Evolutionary conservation across 1,284 basidiomycete genomes (phyloP), one percentile per base, ranked within the genome.

Genomic region (Cystobasidiaceae sp.): DNA sequence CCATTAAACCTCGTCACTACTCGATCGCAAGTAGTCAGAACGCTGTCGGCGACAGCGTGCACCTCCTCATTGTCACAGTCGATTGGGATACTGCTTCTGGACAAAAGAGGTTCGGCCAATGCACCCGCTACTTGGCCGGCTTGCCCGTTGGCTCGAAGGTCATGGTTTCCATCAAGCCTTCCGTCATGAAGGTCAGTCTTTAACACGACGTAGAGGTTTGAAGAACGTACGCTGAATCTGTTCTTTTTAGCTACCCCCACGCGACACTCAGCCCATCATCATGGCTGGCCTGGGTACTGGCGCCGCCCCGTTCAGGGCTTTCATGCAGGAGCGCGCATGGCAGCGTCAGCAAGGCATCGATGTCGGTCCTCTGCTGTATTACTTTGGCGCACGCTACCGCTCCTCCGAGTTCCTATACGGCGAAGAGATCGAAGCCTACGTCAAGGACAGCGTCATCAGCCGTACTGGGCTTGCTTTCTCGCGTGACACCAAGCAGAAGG

Each of bases 201-300:
- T 8, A 13, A 56, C n/a, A 15, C 37, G 1, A 6, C 30, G 9
- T 23, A 13, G 9, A 13, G 25, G 15, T 15, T n/a, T 8, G 25
- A n/a, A 4, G 2, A 6, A 37, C 21, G 15, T 9, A 39, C 15
- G 5, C 13, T 23, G 19, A 13, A 44, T 34, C 27, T 17, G 19
- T 49, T 11, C 8, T 58, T 21, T 28, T 2, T 63, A 75, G 88
- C 82, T 96, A 9, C 94, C 96, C 64, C 87, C 88, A 3, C 82
- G 86, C 75, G 82, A 86, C 75, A 82, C 81, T 66, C 92, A 96
- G 77, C 94, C 94, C 50, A 83, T 98, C 78, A 96, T 98, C 79
- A 93, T 98, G 90, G 93, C 94, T 52, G 94, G 94, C 74, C 86
- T 98, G 45, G 96, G 94, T 63, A 98, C 96, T 1, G 94, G 93